Conservation (phyloP, 139 green algal species). For the Mesotaenium endlicherianum region DNA sequence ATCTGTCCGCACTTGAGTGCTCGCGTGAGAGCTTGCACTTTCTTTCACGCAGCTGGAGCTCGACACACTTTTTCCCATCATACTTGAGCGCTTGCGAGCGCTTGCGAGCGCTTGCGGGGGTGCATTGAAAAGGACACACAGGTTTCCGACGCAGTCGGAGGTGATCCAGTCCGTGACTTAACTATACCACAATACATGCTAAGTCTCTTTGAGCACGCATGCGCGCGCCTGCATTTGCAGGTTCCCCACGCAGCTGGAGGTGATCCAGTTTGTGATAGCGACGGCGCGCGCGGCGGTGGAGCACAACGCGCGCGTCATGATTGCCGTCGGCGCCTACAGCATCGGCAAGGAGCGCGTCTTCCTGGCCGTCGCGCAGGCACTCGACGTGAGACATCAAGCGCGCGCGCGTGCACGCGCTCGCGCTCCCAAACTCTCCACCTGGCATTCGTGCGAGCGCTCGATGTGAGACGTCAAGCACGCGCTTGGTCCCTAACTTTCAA, state of each 20-base stretch:
- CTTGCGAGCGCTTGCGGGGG: too few species aligned
- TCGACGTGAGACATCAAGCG: slow-evolving; percentile 15
- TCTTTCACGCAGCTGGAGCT: too few species aligned
- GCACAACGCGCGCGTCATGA: slow-evolving; percentile 27
- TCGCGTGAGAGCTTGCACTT: too few species aligned
- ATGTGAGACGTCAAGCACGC: too few species aligned
- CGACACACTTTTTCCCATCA: too few species aligned
- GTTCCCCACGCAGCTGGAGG: slow-evolving; percentile 43
- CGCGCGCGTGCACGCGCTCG: too few species aligned
- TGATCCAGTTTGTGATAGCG: slow-evolving; percentile 39
- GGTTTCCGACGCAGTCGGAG: slow-evolving; percentile 28
- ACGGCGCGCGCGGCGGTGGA: not conserved
- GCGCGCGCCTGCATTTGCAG: slow-evolving; percentile 29
- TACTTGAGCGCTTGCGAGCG: too few species aligned
- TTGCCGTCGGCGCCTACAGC: slow-evolving; percentile 51
- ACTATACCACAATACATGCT: not conserved
- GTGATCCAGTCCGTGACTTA: slow-evolving; percentile 15
- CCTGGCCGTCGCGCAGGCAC: slow-evolving; percentile 70
- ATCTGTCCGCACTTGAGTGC: too few species aligned
- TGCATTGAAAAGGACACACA: too few species aligned
- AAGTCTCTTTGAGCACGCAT: not conserved
- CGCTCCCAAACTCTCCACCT: too few species aligned
- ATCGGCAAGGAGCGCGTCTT: slow-evolving; percentile 76
- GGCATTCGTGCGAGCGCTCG: too few species aligned
- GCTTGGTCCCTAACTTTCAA: too few species aligned